phyloP scores from a whole-genome alignment of 345 rosid genomes.

The Anacardium occidentale region DNA sequence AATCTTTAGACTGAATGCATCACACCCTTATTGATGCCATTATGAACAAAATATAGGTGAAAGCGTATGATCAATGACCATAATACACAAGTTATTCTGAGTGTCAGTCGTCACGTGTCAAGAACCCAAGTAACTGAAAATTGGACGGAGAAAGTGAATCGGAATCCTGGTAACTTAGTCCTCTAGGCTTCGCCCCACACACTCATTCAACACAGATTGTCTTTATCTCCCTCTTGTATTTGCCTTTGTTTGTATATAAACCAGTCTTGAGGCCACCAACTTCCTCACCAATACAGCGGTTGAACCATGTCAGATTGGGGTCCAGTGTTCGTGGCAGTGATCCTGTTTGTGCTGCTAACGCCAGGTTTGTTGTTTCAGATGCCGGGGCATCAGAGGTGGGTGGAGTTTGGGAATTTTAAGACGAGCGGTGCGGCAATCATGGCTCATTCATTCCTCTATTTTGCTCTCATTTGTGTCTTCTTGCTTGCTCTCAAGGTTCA shows the following conservation, averaged over 20 bases:
- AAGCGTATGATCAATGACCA: not conserved
- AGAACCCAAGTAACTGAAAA: not conserved
- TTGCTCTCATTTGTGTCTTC: slow-evolving; percentile 52
- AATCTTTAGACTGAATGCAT: no score
- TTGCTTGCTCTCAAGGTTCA: slow-evolving; percentile 51
- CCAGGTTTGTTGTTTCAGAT: slow-evolving; percentile 62
- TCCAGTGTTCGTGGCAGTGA: slow-evolving; percentile 50
- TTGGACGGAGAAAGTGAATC: slow-evolving; percentile 21
- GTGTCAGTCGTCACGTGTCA: slow-evolving; percentile 7
- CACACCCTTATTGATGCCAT: no score
- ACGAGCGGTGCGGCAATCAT: slow-evolving; percentile 56
- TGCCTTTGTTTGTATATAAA: slow-evolving; percentile 8
- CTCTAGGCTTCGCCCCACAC: slow-evolving; percentile 19
- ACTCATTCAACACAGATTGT: not conserved
- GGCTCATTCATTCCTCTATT: slow-evolving; percentile 51
- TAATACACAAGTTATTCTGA: slow-evolving; percentile 16
- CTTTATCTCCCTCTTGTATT: not conserved
- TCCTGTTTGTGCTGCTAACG: slow-evolving; percentile 47
- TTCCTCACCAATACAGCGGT: not conserved
- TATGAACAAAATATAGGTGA: no score
- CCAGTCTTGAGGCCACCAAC: not conserved
- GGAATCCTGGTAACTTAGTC: slow-evolving; percentile 30
- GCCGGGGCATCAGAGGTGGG: slow-evolving; percentile 41
- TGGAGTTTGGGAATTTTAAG: slow-evolving; percentile 57
- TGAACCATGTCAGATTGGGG: slow-evolving; percentile 60